A percentile compares a stretch with the other conserved stretches of the same genome.
Conservation (phyloP, 345 rosid genomes). For the Populus tremula region DNA sequence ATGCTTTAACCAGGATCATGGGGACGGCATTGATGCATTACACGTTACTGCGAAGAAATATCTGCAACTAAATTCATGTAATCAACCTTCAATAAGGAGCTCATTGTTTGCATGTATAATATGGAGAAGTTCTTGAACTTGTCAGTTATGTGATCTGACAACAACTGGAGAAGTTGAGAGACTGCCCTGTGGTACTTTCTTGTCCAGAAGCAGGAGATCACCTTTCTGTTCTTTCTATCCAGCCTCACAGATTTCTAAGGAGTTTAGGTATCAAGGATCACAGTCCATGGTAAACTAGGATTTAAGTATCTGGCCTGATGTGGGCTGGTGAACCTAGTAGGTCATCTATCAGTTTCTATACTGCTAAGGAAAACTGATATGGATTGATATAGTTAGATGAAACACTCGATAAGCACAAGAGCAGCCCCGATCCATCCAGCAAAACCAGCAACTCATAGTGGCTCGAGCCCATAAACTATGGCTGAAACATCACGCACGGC, state of each 20-base stretch:
- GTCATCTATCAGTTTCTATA: background rate
- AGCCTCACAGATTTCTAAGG: slow-evolving; percentile 1
- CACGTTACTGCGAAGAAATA: background rate
- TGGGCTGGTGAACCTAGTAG: no score
- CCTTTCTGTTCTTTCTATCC: slow-evolving; percentile 17
- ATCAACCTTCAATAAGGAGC: no score
- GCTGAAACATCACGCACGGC: slow-evolving; percentile 68
- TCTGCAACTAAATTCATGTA: background rate
- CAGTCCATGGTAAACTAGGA: background rate
- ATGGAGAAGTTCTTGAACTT: background rate
- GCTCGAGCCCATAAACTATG: slow-evolving; percentile 62
- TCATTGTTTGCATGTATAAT: no score
- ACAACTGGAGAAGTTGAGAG: slow-evolving; percentile 33
- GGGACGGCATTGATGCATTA: no score
- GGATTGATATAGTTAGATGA: background rate
- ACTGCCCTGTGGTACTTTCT: slow-evolving; percentile 12
- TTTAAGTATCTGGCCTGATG: no score
- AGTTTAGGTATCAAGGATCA: background rate
- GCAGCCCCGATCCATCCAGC: slow-evolving; percentile 70
- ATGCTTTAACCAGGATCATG: no score
- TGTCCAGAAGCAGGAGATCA: slow-evolving; percentile 11
- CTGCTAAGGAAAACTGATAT: background rate
- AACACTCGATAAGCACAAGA: slow-evolving; percentile 43
- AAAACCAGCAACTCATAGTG: slow-evolving; percentile 65
- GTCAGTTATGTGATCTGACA: slow-evolving; percentile 29